Conservation (phyloP, 805 yeast genomes). For the Starmera pachycereana region DNA sequence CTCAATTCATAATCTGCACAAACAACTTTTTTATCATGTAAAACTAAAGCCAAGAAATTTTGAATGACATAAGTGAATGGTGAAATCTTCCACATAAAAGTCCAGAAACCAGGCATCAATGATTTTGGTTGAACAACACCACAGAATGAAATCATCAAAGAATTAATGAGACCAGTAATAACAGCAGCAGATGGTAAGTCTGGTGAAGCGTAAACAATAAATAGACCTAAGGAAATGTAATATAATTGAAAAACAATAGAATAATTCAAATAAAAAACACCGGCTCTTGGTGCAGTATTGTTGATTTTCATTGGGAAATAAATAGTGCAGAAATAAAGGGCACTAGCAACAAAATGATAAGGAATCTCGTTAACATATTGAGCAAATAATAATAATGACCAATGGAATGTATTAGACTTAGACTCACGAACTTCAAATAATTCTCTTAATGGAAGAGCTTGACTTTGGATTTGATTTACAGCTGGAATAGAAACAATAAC, state of each 20-base stretch:
- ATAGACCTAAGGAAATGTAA: slow-evolving; percentile 35
- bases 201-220: slow-evolving; percentile 49
- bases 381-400: slow-evolving; percentile 50
- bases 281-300: slow-evolving; percentile 34
- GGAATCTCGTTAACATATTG: slow-evolving; percentile 54
- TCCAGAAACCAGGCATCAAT: slow-evolving; percentile 65
- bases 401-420: slow-evolving; percentile 63
- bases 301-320: slow-evolving; percentile 39
- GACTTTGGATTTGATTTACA: slow-evolving; percentile 55
- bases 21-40: slow-evolving; percentile 40
- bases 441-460: slow-evolving; percentile 49
- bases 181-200: slow-evolving; percentile 63
- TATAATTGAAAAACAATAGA: slow-evolving; percentile 33
- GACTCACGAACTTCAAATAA: slow-evolving; percentile 64
- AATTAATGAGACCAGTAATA: slow-evolving; percentile 33
- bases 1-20: slow-evolving; percentile 41
- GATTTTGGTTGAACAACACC: slow-evolving; percentile 27
- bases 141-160: slow-evolving; percentile 25
- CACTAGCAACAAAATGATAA: slow-evolving; percentile 37
- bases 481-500: slow-evolving; percentile 48
- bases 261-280: slow-evolving; percentile 36
- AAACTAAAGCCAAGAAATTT: slow-evolving; percentile 36
- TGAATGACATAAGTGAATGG: slow-evolving; percentile 53
- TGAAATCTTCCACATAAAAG: slow-evolving; percentile 55
- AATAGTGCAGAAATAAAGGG: slow-evolving; percentile 42